These are phyloP conservation scores for Kodamaea leandrae DNA, from an alignment of 805 yeast genomes.

Conservation along the genomic window DNA sequence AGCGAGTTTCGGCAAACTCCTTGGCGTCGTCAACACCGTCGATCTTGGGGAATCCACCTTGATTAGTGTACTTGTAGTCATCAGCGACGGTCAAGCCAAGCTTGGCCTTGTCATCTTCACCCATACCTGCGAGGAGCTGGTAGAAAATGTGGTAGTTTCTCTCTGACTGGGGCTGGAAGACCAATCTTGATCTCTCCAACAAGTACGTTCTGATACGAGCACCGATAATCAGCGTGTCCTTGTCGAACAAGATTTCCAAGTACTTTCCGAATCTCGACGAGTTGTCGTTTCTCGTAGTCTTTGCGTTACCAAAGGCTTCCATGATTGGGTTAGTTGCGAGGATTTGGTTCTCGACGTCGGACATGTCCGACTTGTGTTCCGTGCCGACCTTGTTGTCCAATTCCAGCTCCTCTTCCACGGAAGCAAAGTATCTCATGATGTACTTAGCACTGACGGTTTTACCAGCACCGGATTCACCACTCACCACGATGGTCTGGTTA, in stretches of 20 bases:
- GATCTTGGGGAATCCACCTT: constrained; percentile 76
- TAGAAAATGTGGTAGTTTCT: constrained; percentile 95
- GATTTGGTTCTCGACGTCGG: constrained; percentile 89
- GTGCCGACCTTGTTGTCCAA: constrained; percentile 32
- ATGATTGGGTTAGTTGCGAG: constrained; percentile 95
- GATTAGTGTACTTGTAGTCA: constrained; percentile 80
- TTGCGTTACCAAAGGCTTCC: constrained; percentile 99
- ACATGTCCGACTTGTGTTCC: constrained; percentile 59
- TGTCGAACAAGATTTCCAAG: constrained; percentile 83
- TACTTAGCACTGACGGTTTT: constrained; percentile 96
- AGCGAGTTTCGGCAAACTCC: constrained; percentile 73
- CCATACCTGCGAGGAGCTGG: constrained; percentile 77
- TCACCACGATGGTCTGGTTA: constrained; percentile 94
- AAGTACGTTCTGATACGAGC: constrained; percentile 92
- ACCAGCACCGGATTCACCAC: constrained; percentile 99
- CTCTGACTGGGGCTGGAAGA: constrained; percentile 86
- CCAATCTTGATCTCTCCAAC: constrained; percentile 90
- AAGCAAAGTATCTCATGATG: constrained; percentile 96
- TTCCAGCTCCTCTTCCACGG: constrained; percentile 63
- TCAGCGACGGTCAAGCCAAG: constrained; percentile 62
- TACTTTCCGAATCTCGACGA: constrained; percentile 98
- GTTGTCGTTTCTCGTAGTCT: constrained; percentile 94
- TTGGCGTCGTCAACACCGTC: constrained; percentile 76
- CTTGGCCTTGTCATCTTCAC: constrained; percentile 50
- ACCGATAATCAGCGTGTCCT: constrained; percentile 77